Evolutionary conservation across 371 early-diverging fungal species (phyloP).

Genomic region (Haplosporangium sp.): DNA sequence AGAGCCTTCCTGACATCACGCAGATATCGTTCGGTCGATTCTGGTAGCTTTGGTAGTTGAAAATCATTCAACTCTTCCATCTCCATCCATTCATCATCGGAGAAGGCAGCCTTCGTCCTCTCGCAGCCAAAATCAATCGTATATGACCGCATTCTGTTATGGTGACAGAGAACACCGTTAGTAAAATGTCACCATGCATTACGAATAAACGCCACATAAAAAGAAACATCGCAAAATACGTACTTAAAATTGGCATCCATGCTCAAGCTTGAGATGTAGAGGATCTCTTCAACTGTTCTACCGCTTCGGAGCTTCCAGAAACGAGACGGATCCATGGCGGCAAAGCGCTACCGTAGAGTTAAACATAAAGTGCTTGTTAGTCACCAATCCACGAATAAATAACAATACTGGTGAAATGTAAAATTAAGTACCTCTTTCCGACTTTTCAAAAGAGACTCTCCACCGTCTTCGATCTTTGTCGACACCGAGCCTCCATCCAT

Average conservation of each 20-base stretch:
- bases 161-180: neutral
- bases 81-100: slow-evolving; percentile 34
- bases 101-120: slow-evolving; percentile 28
- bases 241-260: slow-evolving; percentile 30
- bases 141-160: slow-evolving; percentile 32
- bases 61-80: slow-evolving; percentile 26
- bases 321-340: slow-evolving; percentile 26
- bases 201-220: slow-evolving; percentile 2
- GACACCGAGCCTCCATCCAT: slow-evolving; percentile 13
- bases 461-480: slow-evolving; percentile 1
- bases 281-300: slow-evolving; percentile 29
- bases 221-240: slow-evolving; percentile 7
- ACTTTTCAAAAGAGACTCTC: slow-evolving; percentile 5
- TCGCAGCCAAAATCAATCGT: slow-evolving; percentile 40
- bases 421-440: slow-evolving; percentile 17
- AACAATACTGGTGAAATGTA: neutral
- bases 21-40: slow-evolving; percentile 26
- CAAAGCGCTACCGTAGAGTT: slow-evolving; percentile 23
- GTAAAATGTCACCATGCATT: slow-evolving; percentile 5
- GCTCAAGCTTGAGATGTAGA: slow-evolving; percentile 12
- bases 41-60: slow-evolving; percentile 23
- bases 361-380: slow-evolving; percentile 3
- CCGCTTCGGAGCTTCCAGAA: slow-evolving; percentile 34
- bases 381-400: slow-evolving; percentile 2
- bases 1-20: slow-evolving; percentile 26